Evolutionary conservation across 2,329 filamentous ascomycete species (phyloP), one percentile per base, ranked within the genome.

Genomic region (Clonostachys sp.): DNA sequence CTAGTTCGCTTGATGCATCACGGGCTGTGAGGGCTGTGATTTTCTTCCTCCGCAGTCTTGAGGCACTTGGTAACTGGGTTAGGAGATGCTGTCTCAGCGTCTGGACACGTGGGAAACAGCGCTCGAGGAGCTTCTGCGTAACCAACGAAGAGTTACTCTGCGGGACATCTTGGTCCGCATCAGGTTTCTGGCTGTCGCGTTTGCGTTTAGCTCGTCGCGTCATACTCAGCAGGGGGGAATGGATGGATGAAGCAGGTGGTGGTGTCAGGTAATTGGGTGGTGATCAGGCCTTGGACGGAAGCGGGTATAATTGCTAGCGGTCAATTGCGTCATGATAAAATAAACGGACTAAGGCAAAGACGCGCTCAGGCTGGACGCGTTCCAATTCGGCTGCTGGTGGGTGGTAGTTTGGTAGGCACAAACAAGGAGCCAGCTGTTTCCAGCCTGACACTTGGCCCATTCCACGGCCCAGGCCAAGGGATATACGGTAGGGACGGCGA

Each of bases 71-170:
- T 12, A 95, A 75, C 50, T 74, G 79, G 17, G 72, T 71, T 43
- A 91, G 70, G 38, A 91, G 70, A 67, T 89, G 88, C 49, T 86
- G 74, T 56, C 89, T 83, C 48, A 96, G 70, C 0, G 83, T 83
- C 47, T 81, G 64, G 12, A 91, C 77, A 42, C 75, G 66, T 8
- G 75, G 67, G 65, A 91, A 95, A 66, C 85, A 87, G 51, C 78
- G 77, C 42, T 74, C 74, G 48, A 95, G 73, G 34, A 94, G 76
- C 46, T 81, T 80, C 60, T 89, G 84, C 14, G 58, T 52, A 4
- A 39, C 36, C 7, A 18, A 8, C 12, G 12, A 39, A 18, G 36
- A 39, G 12, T 12, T 39, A 30, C 4, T 30, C 24, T 30, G 8
- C 24, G 24, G 24, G 24, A 6, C 24, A 30, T 30, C 24, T 10